Conservation (phyloP, 75 land plant genomes). For the Sequoiadendron giganteum region DNA sequence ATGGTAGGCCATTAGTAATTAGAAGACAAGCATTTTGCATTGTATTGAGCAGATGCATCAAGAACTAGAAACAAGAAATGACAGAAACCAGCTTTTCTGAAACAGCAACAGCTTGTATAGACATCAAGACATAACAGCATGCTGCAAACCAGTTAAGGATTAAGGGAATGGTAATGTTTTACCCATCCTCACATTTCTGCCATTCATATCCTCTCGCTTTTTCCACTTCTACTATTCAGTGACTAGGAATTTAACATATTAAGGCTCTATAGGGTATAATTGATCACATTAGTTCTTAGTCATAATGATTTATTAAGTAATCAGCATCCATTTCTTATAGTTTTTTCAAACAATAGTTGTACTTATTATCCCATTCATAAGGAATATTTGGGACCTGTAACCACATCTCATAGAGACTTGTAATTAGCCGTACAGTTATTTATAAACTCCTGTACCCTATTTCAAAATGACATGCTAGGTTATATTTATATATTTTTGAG, state of each 20-base stretch:
- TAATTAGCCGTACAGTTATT: no score
- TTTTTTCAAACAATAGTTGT: no score
- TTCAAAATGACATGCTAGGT: background rate
- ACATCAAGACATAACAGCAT: background rate
- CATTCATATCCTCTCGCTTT: background rate
- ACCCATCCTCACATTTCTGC: background rate
- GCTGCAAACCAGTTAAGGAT: background rate
- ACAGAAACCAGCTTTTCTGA: background rate
- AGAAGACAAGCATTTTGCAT: background rate
- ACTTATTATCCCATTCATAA: no score
- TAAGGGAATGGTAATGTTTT: background rate
- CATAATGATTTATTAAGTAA: no score
- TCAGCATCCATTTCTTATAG: background rate
- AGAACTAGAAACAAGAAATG: background rate
- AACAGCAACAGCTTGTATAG: background rate
- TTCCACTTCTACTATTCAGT: background rate
- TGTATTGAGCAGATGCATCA: background rate
- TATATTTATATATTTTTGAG: background rate
- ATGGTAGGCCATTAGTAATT: background rate
- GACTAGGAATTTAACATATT: background rate
- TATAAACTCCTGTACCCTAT: background rate
- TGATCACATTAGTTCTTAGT: no score
- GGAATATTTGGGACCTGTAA: no score
- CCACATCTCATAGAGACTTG: no score
- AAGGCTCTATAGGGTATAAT: no score